These are phyloP conservation scores for Pseudogymnoascus sp. DNA, from an alignment of 2,329 filamentous ascomycete species.

Conservation along the genomic window DNA sequence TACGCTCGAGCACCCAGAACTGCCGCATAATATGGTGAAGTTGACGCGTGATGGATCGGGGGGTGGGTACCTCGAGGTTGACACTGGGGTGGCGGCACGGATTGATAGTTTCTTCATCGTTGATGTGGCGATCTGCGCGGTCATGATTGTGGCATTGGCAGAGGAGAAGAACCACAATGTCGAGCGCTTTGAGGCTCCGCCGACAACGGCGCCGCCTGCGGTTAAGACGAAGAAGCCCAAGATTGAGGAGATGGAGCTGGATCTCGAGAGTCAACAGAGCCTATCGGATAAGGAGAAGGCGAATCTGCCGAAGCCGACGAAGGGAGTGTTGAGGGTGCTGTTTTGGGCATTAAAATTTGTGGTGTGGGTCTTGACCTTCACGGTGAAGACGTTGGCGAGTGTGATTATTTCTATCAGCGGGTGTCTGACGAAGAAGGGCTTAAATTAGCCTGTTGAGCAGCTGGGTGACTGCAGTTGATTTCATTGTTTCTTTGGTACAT, in stretches of 20 bases:
- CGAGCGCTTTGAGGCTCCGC: slow-evolving; percentile 55
- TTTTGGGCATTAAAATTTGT: slow-evolving; percentile 50
- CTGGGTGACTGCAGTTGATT: neutral
- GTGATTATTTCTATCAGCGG: slow-evolving; percentile 45
- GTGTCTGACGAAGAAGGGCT: slow-evolving; percentile 41
- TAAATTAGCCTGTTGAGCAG: slow-evolving; percentile 15
- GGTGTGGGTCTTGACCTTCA: slow-evolving; percentile 50
- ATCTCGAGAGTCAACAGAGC: slow-evolving; percentile 53
- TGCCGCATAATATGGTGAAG: slow-evolving; percentile 52
- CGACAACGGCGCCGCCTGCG: slow-evolving; percentile 25
- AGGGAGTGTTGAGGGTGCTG: slow-evolving; percentile 43
- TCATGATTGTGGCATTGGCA: slow-evolving; percentile 50
- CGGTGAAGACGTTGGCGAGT: slow-evolving; percentile 46
- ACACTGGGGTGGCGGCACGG: slow-evolving; percentile 50
- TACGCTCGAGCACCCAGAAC: slow-evolving; percentile 57
- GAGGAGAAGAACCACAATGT: slow-evolving; percentile 46
- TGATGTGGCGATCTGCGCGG: slow-evolving; percentile 54
- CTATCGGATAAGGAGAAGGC: slow-evolving; percentile 19
- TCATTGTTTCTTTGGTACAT: neutral
- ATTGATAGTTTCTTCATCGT: slow-evolving; percentile 56
- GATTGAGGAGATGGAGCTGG: slow-evolving; percentile 53
- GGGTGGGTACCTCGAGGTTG: slow-evolving; percentile 53
- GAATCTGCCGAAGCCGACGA: slow-evolving; percentile 43
- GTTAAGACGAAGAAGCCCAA: slow-evolving; percentile 32
- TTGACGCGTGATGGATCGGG: slow-evolving; percentile 55